Evolutionary conservation across 1,284 basidiomycete species (phyloP).

Genomic region (Tetrapyrgos nigripes): DNA sequence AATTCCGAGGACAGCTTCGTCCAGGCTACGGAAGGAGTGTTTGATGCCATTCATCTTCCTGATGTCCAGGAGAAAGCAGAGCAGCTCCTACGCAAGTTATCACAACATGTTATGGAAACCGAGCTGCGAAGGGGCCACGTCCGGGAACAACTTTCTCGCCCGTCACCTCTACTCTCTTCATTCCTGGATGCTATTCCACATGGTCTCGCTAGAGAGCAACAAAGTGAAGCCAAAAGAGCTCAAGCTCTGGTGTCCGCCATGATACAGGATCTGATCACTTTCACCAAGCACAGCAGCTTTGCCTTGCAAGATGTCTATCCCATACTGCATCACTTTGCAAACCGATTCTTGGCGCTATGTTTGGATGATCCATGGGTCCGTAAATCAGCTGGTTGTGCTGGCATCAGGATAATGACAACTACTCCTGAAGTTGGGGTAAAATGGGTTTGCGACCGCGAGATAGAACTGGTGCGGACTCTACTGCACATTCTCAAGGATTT

Average conservation of each 20-base stretch:
- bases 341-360: constrained; percentile 84
- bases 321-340: constrained; percentile 80
- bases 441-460: constrained; percentile 90
- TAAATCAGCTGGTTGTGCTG: constrained; percentile 88
- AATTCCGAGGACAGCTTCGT: constrained; percentile 82
- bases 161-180: constrained; percentile 68
- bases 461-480: constrained; percentile 91
- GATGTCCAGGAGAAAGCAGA: constrained; percentile 78
- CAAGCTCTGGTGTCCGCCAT: constrained; percentile 66
- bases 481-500: constrained; percentile 97
- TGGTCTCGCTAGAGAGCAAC: constrained; percentile 69
- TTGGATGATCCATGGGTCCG: constrained; percentile 88
- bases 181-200: constrained; percentile 83
- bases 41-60: constrained; percentile 77
- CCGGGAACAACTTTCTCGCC: constrained; percentile 61
- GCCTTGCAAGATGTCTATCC: constrained; percentile 61
- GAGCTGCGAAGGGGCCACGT: constrained; percentile 66
- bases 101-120: constrained; percentile 69
- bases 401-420: constrained; percentile 80
- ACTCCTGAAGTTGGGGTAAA: constrained; percentile 76
- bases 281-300: constrained; percentile 54
- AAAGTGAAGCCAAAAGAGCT: constrained; percentile 64
- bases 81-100: constrained; percentile 70
- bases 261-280: constrained; percentile 71
- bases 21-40: constrained; percentile 77